Evolutionary conservation across 2,329 filamentous ascomycete genomes (phyloP), one percentile per base, ranked within the genome.

Genomic region (Geosmithia flava): DNA sequence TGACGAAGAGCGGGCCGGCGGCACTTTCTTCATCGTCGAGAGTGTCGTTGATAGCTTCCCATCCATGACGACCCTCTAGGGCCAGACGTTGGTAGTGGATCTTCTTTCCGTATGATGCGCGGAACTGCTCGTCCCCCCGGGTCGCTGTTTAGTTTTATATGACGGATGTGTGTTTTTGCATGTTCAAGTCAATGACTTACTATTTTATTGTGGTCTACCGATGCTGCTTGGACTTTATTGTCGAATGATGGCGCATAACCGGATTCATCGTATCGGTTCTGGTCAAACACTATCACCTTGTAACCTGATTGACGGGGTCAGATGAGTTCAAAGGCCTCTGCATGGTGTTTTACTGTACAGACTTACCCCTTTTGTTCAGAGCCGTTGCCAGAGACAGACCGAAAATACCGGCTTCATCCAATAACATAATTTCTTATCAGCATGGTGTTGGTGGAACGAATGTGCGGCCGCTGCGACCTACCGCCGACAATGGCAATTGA

Each of bases 191-290:
- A 15, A 3, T 29, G 3, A 49, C 53, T 45, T 40, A 53, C 56
- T 46, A 58, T 58, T 37, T 58, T 58, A 49, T 58, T 57, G 20
- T 55, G 55, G 33, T 58, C 56, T 15, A 58, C 56, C 13, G 56
- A 58, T 1, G 56, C 56, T 15, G 51, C 55, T 41, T 55, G 55
- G 11, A 51, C 51, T 7, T 46, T 49, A 10, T 51, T 49, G 16
- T 48, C 44, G 2, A 49, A 47, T 1, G 46, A 50, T 2, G 54
- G 56, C 7, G 52, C 48, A 46, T 58, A 58, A 11, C 47, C 37
- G 15, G 54, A 56, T 49, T 53, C 44, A 15, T 56, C 51, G 42
- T 56, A 57, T 3, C 29, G 44, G 20, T 57, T 45, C 42, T 50
- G 49, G 44, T 58, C 56, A 42, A 58, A 58, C 2, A 58, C 55